phyloP scores from a whole-genome alignment of 2,329 filamentous ascomycete species.

The Amylocarpus encephaloides region DNA sequence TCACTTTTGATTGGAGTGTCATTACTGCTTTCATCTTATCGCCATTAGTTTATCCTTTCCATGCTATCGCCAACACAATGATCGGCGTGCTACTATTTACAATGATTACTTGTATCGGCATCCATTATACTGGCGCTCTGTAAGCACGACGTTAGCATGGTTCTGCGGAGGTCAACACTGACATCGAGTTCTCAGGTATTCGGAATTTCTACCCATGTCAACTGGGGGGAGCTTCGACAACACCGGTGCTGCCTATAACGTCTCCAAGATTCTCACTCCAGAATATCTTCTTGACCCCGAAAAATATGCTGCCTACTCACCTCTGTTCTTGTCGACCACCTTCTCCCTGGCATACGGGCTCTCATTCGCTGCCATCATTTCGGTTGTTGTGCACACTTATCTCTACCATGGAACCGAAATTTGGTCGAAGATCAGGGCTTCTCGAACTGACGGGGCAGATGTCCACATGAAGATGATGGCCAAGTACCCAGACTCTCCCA shows the following conservation, averaged over 20 bases:
- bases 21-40: conserved; percentile 36
- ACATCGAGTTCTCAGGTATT: conserved; percentile 22
- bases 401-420: conserved; percentile 63
- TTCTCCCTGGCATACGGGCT: conserved; percentile 51
- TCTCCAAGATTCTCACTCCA: conserved; percentile 50
- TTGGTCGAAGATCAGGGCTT: conserved; percentile 36
- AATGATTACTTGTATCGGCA: conserved; percentile 45
- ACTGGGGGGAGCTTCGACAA: conserved; percentile 59
- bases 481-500: conserved; percentile 47
- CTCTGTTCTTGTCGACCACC: conserved; percentile 57
- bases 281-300: conserved; percentile 53
- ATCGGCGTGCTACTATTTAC: conserved; percentile 52
- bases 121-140: conserved; percentile 63
- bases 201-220: conserved; percentile 56
- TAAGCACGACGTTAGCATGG: conserved; percentile 28
- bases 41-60: conserved; percentile 32
- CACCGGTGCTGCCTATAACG: conserved; percentile 52
- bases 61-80: conserved; percentile 51
- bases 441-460: conserved; percentile 38
- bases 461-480: conserved; percentile 50
- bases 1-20: conserved; percentile 74
- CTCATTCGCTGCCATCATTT: conserved; percentile 59
- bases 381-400: conserved; percentile 55
- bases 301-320: conserved; percentile 55
- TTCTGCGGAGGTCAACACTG: background rate